A percentile compares a stretch with the other conserved stretches of the same genome.
These are phyloP conservation scores for Ilex paraguariensis DNA, from an alignment of 305 asterid genomes.

Conservation along the genomic window DNA sequence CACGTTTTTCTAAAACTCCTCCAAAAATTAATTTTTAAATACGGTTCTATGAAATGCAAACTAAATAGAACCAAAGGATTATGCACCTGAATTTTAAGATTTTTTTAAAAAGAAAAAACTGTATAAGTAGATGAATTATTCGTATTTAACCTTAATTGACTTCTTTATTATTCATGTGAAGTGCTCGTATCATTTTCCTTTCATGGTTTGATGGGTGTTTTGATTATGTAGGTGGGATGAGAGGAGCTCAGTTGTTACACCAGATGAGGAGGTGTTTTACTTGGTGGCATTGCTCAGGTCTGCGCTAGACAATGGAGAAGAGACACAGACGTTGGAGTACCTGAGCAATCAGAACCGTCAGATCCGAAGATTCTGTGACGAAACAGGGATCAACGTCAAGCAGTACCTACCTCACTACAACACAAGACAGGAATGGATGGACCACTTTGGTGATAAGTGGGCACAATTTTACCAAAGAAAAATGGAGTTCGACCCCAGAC, in stretches of 20 bases:
- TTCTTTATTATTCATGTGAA: too few species aligned
- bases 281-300: constrained; percentile 66
- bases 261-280: constrained; percentile 70
- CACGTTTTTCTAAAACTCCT: too few species aligned
- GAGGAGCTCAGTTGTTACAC: constrained; percentile 52
- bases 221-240: constrained; percentile 52
- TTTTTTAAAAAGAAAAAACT: too few species aligned
- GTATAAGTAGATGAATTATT: too few species aligned
- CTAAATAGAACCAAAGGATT: too few species aligned
- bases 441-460: constrained; percentile 72
- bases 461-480: constrained; percentile 34
- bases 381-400: constrained; percentile 39
- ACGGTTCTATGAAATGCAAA: too few species aligned
- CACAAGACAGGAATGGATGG: constrained; percentile 50
- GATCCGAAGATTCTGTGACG: constrained; percentile 47
- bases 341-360: constrained; percentile 45
- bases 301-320: constrained; percentile 51
- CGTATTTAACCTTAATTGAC: too few species aligned
- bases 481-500: constrained; percentile 54
- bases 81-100: too few species aligned
- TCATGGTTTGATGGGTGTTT: too few species aligned
- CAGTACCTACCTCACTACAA: constrained; percentile 79
- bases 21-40: too few species aligned
- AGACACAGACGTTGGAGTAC: constrained; percentile 41
- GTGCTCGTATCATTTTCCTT: too few species aligned